phyloP scores from a whole-genome alignment of 805 yeast genomes.

The Teunomyces stri region DNA sequence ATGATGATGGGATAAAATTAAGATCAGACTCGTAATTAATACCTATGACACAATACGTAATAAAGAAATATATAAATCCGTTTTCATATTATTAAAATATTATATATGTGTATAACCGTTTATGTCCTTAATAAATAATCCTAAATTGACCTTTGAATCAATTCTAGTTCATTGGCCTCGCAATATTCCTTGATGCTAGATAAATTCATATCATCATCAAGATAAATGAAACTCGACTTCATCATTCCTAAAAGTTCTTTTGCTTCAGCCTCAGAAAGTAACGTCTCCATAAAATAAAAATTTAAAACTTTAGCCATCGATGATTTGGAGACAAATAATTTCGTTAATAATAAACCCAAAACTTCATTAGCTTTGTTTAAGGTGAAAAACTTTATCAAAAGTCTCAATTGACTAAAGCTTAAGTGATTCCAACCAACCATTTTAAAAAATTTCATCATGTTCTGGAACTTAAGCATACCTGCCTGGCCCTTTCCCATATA shows the following conservation, averaged over 20 bases:
- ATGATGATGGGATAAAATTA: too few species aligned
- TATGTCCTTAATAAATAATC: not conserved
- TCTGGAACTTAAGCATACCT: constrained; percentile 18
- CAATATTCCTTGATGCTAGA: constrained; percentile 9
- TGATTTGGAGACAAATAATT: constrained; percentile 16
- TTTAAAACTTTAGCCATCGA: constrained; percentile 20
- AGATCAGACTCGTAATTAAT: too few species aligned
- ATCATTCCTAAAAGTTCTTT: constrained; percentile 19
- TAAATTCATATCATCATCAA: constrained; percentile 25
- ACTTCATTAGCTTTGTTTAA: constrained; percentile 17
- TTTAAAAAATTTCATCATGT: constrained; percentile 23
- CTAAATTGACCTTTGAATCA: not conserved
- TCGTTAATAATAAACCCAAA: constrained; percentile 26
- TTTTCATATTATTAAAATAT: not conserved
- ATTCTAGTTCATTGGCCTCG: not conserved
- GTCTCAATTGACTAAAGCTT: constrained; percentile 20
- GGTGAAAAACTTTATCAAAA: constrained; percentile 26
- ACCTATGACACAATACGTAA: not conserved
- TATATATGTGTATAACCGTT: not conserved
- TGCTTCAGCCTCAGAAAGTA: constrained; percentile 18
- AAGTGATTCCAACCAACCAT: constrained; percentile 16
- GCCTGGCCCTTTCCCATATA: constrained; percentile 1
- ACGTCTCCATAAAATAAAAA: constrained; percentile 31
- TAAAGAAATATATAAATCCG: not conserved
- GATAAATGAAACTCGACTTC: constrained; percentile 19